phyloP scores from a whole-genome alignment of 2,329 filamentous ascomycete species.

The Ophiostoma novo-ulmi region DNA sequence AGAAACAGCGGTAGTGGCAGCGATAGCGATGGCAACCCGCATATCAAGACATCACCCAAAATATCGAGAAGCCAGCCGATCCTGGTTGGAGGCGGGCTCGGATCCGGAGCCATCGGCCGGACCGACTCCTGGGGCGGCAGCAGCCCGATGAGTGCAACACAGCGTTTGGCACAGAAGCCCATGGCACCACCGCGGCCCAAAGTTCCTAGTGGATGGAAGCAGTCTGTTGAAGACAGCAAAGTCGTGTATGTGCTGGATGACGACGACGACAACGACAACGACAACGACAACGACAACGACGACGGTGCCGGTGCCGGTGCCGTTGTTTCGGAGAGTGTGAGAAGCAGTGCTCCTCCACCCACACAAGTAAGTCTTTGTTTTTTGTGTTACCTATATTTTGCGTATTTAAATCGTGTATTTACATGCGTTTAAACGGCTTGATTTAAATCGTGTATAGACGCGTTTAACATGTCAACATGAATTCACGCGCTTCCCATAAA shows the following conservation, averaged over 20 bases:
- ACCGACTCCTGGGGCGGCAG: background rate
- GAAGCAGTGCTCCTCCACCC: background rate
- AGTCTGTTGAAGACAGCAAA: slow-evolving; percentile 10
- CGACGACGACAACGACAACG: slow-evolving; percentile 22
- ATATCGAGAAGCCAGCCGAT: background rate
- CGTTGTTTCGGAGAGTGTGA: background rate
- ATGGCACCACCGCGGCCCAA: background rate
- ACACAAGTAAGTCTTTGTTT: background rate
- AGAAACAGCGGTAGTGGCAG: background rate
- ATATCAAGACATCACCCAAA: background rate
- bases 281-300: background rate
- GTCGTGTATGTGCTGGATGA: slow-evolving; percentile 22
- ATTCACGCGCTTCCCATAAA: background rate
- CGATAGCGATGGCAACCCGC: background rate
- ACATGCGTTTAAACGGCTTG: background rate
- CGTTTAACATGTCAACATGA: background rate
- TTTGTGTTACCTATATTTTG: background rate
- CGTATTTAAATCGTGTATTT: no score
- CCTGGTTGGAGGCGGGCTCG: background rate
- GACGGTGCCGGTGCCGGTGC: background rate
- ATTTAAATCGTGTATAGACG: background rate
- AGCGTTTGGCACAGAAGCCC: slow-evolving; percentile 1
- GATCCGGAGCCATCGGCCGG: background rate
- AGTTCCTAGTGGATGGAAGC: slow-evolving; percentile 7
- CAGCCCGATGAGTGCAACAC: background rate